These are phyloP conservation scores for Cyclocybe cylindracea DNA, from an alignment of 768 basidiomycete genomes.

Conservation along the genomic window DNA sequence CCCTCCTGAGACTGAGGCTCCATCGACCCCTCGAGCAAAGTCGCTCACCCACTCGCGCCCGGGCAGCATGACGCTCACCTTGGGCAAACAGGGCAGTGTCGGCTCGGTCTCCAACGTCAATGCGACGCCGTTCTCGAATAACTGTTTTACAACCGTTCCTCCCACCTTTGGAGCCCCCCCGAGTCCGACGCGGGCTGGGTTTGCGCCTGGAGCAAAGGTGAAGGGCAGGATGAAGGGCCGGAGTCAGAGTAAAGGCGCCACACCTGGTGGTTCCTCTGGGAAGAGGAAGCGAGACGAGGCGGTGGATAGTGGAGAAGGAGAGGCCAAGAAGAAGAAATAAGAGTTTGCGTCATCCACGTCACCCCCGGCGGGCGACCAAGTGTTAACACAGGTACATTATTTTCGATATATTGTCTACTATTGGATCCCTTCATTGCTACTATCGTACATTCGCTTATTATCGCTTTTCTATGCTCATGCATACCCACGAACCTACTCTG, in stretches of 20 bases:
- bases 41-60: slow-evolving; percentile 20
- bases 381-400: too few relatives aligned
- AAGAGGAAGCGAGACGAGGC: too few relatives aligned
- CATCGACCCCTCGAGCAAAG: slow-evolving; percentile 33
- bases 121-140: slow-evolving; percentile 34
- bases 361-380: too few relatives aligned
- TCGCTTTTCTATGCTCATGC: too few relatives aligned
- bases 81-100: slow-evolving; percentile 7
- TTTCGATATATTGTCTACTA: too few relatives aligned
- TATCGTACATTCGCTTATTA: too few relatives aligned
- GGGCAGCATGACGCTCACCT: slow-evolving; percentile 26
- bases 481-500: too few relatives aligned
- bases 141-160: slow-evolving; percentile 49
- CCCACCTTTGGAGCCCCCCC: slow-evolving; percentile 28
- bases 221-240: slow-evolving; percentile 9
- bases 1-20: slow-evolving; percentile 38
- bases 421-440: too few relatives aligned
- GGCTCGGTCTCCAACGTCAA: background rate
- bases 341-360: too few relatives aligned
- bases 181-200: slow-evolving; percentile 26
- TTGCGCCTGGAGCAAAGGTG: slow-evolving; percentile 1
- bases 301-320: too few relatives aligned
- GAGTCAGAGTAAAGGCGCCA: slow-evolving; percentile 3
- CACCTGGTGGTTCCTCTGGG: background rate
- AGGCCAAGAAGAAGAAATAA: too few relatives aligned